Percentiles rank a stretch among this genome's conserved stretches.
Conservation (phyloP, 495 filamentous ascomycete genomes). For the Annulohypoxylon moriforme region DNA sequence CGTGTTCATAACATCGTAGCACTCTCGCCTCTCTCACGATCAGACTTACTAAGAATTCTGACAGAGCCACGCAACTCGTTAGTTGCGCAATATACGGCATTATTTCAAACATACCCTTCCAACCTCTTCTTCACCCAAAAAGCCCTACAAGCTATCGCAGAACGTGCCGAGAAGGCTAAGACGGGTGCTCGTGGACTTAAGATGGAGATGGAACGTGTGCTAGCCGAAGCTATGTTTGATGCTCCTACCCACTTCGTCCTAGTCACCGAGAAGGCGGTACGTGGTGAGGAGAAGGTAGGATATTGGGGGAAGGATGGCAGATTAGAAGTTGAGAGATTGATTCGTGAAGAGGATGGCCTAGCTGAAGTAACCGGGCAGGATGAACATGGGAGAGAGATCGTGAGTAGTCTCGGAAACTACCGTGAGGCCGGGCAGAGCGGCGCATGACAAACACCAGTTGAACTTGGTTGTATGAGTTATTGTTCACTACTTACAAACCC, state of each 20-base stretch:
- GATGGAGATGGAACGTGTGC: slow-evolving; percentile 87
- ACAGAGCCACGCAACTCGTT: slow-evolving; percentile 92
- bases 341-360: slow-evolving; percentile 64
- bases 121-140: slow-evolving; percentile 84
- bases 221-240: slow-evolving; percentile 93
- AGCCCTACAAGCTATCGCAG: slow-evolving; percentile 82
- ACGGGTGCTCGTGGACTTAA: slow-evolving; percentile 90
- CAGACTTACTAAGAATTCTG: slow-evolving; percentile 84
- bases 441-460: slow-evolving; percentile 45
- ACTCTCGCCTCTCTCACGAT: slow-evolving; percentile 80
- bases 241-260: slow-evolving; percentile 75
- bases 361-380: slow-evolving; percentile 41
- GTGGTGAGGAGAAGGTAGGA: slow-evolving; percentile 65
- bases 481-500: neutral
- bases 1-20: slow-evolving; percentile 89
- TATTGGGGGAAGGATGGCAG: slow-evolving; percentile 64
- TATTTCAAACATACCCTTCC: slow-evolving; percentile 85
- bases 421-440: slow-evolving; percentile 59
- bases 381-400: slow-evolving; percentile 25
- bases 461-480: neutral
- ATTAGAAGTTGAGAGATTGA: slow-evolving; percentile 63
- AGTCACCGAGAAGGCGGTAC: slow-evolving; percentile 79
- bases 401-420: slow-evolving; percentile 50
- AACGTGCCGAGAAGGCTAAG: slow-evolving; percentile 75
- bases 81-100: slow-evolving; percentile 82